Percentiles rank a stretch among this genome's conserved stretches.
phyloP scores from a whole-genome alignment of 2,329 filamentous ascomycete species.

The Hypoxylon sp. region DNA sequence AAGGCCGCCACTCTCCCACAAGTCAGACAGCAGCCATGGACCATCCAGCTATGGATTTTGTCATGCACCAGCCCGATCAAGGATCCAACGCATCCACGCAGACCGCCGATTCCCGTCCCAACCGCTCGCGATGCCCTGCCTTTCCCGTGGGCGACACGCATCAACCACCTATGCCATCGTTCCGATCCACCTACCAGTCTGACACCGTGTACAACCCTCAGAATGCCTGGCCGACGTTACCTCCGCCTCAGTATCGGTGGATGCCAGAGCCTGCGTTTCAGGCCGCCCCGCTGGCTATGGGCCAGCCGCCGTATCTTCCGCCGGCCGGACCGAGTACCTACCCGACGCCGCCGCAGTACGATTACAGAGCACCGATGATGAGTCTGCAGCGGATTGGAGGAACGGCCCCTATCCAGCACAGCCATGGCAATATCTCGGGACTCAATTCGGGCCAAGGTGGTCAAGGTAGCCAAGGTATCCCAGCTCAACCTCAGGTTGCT shows the following conservation, averaged over 20 bases:
- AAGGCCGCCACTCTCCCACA: conserved; percentile 33
- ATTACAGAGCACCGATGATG: conserved; percentile 26
- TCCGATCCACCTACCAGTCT: conserved; percentile 34
- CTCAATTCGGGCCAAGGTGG: conserved; percentile 12
- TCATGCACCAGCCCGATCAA: conserved; percentile 40
- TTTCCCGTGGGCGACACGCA: conserved; percentile 40
- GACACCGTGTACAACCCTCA: conserved; percentile 37
- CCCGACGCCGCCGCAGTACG: conserved; percentile 5
- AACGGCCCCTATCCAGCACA: conserved; percentile 36
- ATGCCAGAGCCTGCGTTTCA: conserved; percentile 10
- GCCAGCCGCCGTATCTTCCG: conserved; percentile 19
- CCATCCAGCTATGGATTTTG: conserved; percentile 43
- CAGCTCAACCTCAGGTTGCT: conserved; percentile 12
- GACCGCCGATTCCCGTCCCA: conserved; percentile 28
- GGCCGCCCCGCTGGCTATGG: conserved; percentile 10
- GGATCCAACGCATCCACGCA: conserved; percentile 17
- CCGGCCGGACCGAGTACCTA: conserved; percentile 11
- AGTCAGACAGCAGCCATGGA: conserved; percentile 32
- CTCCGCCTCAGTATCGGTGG: conserved; percentile 22
- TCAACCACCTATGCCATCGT: conserved; percentile 27
- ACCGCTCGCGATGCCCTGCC: conserved; percentile 42
- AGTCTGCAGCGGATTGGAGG: conserved; percentile 36
- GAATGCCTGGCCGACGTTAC: conserved; percentile 14
- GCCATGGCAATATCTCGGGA: conserved; percentile 25
- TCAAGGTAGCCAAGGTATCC: background rate